Evolutionary conservation across 305 asterid species (phyloP).

Genomic region (Solanum aculeatissimum): DNA sequence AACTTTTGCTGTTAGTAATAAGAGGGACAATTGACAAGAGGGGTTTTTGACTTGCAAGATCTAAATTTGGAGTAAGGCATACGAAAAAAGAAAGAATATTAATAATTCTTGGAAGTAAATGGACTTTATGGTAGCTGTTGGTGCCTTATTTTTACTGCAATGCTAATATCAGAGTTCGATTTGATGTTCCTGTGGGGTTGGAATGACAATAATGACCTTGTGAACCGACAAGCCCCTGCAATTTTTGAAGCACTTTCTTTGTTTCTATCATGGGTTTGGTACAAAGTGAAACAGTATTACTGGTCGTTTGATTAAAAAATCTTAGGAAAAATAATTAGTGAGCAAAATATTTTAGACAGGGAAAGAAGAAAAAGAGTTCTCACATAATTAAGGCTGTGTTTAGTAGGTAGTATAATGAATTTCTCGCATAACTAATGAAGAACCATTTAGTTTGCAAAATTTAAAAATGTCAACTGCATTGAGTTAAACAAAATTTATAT

Average conservation of each 20-base stretch:
- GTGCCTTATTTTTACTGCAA: not conserved
- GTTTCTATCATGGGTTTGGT: conserved; percentile 15
- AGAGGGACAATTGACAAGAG: not conserved
- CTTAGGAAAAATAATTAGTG: not conserved
- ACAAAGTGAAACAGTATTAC: conserved; percentile 10
- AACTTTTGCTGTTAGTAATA: not conserved
- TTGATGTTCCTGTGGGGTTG: not conserved
- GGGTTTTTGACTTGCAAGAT: conserved; percentile 23
- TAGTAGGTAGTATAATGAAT: not conserved
- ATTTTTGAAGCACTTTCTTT: conserved; percentile 1
- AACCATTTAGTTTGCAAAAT: not conserved
- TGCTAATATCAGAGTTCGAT: not conserved
- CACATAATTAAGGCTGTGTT: not conserved
- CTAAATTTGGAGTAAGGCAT: not conserved
- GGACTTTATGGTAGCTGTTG: not conserved
- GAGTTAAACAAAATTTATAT: not conserved
- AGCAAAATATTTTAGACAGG: not conserved
- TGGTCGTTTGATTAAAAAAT: not conserved
- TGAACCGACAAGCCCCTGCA: conserved; percentile 29
- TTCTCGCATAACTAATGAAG: not conserved
- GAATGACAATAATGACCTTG: conserved; percentile 40
- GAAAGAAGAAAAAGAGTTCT: not conserved
- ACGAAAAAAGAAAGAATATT: not conserved
- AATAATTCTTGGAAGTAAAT: not conserved
- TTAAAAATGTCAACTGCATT: not conserved